Conservation (phyloP, 2,329 filamentous ascomycete genomes). For the Aureobasidium sp. region DNA sequence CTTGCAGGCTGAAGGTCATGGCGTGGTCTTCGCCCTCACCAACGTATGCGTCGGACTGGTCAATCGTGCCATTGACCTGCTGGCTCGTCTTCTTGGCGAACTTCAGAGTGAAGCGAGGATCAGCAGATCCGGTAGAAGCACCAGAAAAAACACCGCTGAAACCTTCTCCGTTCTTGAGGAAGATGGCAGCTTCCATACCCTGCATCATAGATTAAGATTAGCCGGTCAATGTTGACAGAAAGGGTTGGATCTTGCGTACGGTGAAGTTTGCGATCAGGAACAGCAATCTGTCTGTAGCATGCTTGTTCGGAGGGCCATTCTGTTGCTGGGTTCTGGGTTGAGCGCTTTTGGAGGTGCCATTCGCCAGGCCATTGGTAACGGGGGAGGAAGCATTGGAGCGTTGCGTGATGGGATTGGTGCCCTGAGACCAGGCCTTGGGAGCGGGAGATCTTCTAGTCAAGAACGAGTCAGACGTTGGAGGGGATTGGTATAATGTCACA, state of each 20-base stretch:
- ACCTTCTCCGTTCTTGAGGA: conserved; percentile 53
- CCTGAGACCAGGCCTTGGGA: conserved; percentile 55
- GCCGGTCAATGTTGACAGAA: not conserved
- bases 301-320: conserved; percentile 49
- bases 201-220: conserved; percentile 24
- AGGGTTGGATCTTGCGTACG: conserved; percentile 37
- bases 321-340: conserved; percentile 24
- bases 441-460: conserved; percentile 42
- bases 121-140: conserved; percentile 43
- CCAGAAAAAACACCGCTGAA: conserved; percentile 56
- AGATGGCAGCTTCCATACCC: conserved; percentile 51
- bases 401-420: conserved; percentile 55
- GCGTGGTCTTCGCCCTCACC: conserved; percentile 42
- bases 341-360: conserved; percentile 25
- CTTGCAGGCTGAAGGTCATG: conserved; percentile 57
- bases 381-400: conserved; percentile 39
- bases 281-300: conserved; percentile 53
- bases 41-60: conserved; percentile 36
- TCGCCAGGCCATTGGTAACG: conserved; percentile 49
- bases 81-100: conserved; percentile 53
- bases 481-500: not conserved
- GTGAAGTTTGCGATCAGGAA: conserved; percentile 54
- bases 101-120: conserved; percentile 54
- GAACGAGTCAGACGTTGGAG: not conserved
- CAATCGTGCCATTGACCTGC: conserved; percentile 41